Conservation (phyloP, 129 eudicot species). For the Flaveria robusta region DNA sequence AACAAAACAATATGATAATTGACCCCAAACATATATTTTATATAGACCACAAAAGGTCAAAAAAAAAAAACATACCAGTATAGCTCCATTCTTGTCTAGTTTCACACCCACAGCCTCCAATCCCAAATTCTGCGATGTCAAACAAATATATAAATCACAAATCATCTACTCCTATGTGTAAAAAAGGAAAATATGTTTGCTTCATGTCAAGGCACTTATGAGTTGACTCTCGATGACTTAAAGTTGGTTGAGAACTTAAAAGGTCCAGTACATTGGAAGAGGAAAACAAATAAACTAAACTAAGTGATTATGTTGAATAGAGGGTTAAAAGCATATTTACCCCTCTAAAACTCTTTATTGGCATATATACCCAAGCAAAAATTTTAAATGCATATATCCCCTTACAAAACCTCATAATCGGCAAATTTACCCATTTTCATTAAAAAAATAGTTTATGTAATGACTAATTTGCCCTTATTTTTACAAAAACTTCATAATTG, state of each 20-base stretch:
- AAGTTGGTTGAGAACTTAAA: background rate
- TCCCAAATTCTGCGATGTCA: constrained; percentile 75
- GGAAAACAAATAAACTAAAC: background rate
- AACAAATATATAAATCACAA: constrained; percentile 7
- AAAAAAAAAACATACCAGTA: constrained; percentile 48
- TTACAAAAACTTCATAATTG: no score
- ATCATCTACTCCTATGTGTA: background rate
- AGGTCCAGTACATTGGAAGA: background rate
- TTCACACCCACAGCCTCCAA: constrained; percentile 85
- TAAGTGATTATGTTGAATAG: background rate
- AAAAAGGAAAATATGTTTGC: background rate
- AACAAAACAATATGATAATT: constrained; percentile 2
- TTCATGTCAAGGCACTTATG: constrained; percentile 12
- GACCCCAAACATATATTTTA: constrained; percentile 4
- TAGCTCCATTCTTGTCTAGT: constrained; percentile 83
- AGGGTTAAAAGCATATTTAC: no score
- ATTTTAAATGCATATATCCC: no score
- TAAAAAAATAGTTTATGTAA: no score
- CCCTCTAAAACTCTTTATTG: no score
- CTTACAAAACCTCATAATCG: no score
- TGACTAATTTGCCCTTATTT: no score
- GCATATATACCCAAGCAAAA: no score
- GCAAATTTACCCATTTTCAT: no score
- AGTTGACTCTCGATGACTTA: background rate
- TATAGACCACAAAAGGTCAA: constrained; percentile 6